Base-by-base conservation (phyloP, 1,139 yeast genomes). In the Magnusiomyces clavatus region DNA sequence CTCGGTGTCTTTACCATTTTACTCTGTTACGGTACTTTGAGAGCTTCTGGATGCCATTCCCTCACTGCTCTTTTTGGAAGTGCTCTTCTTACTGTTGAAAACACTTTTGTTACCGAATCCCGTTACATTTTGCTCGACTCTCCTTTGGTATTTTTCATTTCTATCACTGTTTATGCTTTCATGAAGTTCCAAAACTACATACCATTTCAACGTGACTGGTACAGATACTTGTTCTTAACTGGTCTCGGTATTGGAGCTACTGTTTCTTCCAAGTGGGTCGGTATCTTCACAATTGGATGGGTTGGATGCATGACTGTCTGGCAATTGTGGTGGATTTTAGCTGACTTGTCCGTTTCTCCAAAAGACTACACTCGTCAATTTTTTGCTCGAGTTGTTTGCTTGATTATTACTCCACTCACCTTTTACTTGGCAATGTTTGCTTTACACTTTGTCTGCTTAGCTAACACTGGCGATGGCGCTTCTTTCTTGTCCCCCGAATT, bases 261-360 rank as follows among this genome's bases (percentile, higher is more conserved):
- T 2, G 75, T 85, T 37, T 81, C 90, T 45, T 83, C 96, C 46
- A 94, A 94, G 69, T 92, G 98, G 97, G 97, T 92, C 48, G 99
- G 98, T 51, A 73, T 92, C 47, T 92, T 92, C 75, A 92, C 98
- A 41, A 70, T 90, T 59, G 89, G 86, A 8, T 94, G 98, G 97
- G 80, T 87, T 56, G 98, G 98, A 47, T 51, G 77, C 5, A 68
- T 81, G 57, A 88, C 95, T 60, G 67, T 82, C 19, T 77, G 81
- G 71, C 94, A 87, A 65, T 69, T 92, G 61, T 90, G 97, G 97
- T 80, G 87, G 67, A 70, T 86, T 56, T 71, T 89, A 64, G 98
- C 97, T 59, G 98, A 94, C 69, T 77, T 90, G 64, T 65, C 77
- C 1, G 77, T 87, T n/a, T 64, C 82, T 12, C 61, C 82, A 8